Base-by-base conservation (phyloP, 1,284 basidiomycete genomes). In the Afroboletus lepidellus region DNA sequence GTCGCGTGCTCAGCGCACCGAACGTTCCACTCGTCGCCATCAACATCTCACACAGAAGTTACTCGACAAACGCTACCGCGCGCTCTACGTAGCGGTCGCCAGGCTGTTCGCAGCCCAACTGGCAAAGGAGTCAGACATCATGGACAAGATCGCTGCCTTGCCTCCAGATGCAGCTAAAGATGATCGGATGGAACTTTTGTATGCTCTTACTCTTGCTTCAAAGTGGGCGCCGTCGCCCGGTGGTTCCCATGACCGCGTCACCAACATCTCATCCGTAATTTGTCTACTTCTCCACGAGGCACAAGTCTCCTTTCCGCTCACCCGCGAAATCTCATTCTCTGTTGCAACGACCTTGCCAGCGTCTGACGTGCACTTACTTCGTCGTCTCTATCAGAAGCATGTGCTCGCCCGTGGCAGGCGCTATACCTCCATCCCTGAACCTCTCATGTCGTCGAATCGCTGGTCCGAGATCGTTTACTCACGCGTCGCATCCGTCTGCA, bases 171-270 rank as follows among this genome's bases (percentile, higher is more conserved):
- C 49, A 1, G n/a, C 60, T 8, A 69, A 74, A 48, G 32, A 65
- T 5, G 69, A 76, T 41, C 67, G 66, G n/a, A 56, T 64, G 27
- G 36, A 63, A 0, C 69, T 82, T 29, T 60, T 76, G 18, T 69
- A 68, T 51, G 66, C 72, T 25, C 69, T 88, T 27, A 78, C 77
- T 2, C 77, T 85, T 13, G 84, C 77, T 1, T 75, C 76, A 5
- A 90, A 89, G 66, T 89, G 85, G 85, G 84, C 84, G 0, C 86
- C 87, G 0, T 78, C 80, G 2, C 80, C 82, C 5, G 74, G 68
- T 3, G 67, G 73, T 5, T 74, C 80, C 2, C 84, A 87, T 55
- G 87, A 89, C 62, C 75, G 77, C 9, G 69, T 77, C 50, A 84
- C 83, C 3, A 82, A 84, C 61, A 79, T 90, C 54, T 67, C 81